Evolutionary conservation across 208 protist species (phyloP), one percentile per base, ranked within the genome.

Genomic region (Herpetomonas samuelpessoai): DNA sequence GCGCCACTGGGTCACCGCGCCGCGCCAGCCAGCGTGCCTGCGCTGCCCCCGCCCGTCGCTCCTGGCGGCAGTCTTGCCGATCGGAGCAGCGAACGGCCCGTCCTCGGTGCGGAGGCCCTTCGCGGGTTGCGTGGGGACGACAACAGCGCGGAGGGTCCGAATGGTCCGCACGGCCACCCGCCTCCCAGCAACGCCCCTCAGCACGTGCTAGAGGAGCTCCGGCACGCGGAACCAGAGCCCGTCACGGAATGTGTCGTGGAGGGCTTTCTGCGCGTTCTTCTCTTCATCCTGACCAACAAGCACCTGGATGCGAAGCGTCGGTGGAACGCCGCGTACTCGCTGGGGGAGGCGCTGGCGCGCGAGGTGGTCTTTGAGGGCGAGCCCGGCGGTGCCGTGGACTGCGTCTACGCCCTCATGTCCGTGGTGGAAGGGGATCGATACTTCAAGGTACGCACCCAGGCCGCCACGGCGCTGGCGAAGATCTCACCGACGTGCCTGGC

Each of bases 381-480:
- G 70, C 88, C 82, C 4, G 64, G 59, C 29, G 65, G 58, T 46
- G 68, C 80, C 14, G 62, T 73, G 26, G 65, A 70, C 57, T 78
- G 74, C 6, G 76, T 94, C 1, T 70, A 82, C 18, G 69, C 71
- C 1, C 73, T 94, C 12, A 75, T 61, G 41, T 65, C 68, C 14
- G 52, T 79, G 3, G 69, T 91, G 3, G 62, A 74, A 47, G 66
- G 68, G 14, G 88, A 94, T 28, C 70, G 75, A 46, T 86, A 85
- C 30, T 90, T 88, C 61, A 94, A 94, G 56, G 88, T 94, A 19
- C 83, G 84, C 57, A 88, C 80, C n/a, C 84, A 88, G 62, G 84
- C 84, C 16, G 88, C 82, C 3, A 60, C 31, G 1, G 81, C 88
- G 4, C 67, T 94, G 9, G 75, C 57, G 10, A 21, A 24, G 51